Evolutionary conservation across 805 yeast species (phyloP), one percentile per base, ranked within the genome.

Genomic region (Pichia eremophila): DNA sequence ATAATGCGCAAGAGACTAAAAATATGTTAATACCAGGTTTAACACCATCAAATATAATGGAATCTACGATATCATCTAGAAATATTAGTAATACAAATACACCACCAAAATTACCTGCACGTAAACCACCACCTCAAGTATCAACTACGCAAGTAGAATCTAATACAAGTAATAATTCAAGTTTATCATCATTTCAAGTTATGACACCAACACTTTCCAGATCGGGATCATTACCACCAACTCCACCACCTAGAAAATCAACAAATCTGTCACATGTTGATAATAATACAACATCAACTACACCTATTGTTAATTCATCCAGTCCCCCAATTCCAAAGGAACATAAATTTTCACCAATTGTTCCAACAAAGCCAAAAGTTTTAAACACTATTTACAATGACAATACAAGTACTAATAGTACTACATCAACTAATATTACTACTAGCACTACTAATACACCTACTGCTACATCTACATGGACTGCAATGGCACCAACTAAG

Each of bases 401-500:
- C 1, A 39, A 34, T 11, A 5, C 17, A 5, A 2, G 41, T n/a
- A 15, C 41, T 4, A 25, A 43, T 8, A 19, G 45, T 25, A 7
- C 36, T 10, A 11, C 47, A 17, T 38, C n/a, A 14, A 28, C 18
- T 22, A 22, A 22, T 7, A n/a, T n/a, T n/a, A 22, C 25, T 2
- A 39, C 34, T 11, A 7, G 14, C 6, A 1, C 43, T 14, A 15
- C 41, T 4, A 25, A 43, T 8, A 19, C 46, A 15, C 9, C 36
- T 10, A 11, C 47, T 17, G 36, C n/a, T 12, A 28, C 18, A 17
- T 10, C 31, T 18, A 34, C 45, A 18, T 64, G 68, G 68, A 44
- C 57, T 7, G 60, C 61, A 18, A 64, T 64, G 68, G 46, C 58
- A 4, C 68, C 68, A 11, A 64, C 60, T 34, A 62, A 57, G 46